phyloP scores from a whole-genome alignment of 495 filamentous ascomycete species.

The Hypomontagnella submonticulosa region DNA sequence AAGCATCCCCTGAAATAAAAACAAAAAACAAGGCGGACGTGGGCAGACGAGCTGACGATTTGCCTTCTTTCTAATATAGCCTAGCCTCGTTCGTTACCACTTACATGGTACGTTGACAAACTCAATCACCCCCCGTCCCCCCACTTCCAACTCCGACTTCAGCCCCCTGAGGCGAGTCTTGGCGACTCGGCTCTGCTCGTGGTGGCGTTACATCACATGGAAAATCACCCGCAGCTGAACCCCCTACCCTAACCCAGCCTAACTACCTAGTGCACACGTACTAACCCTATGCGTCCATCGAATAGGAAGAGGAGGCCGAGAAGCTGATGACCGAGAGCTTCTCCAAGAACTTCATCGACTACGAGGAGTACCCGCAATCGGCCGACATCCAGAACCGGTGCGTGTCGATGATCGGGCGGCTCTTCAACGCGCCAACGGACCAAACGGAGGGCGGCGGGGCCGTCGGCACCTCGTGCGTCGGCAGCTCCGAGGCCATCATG shows the following conservation, averaged over 20 bases:
- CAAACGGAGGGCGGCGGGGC: conserved; percentile 62
- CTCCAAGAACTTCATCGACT: conserved; percentile 94
- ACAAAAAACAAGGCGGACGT: conserved; percentile 27
- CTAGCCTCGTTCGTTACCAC: conserved; percentile 86
- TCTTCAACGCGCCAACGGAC: conserved; percentile 75
- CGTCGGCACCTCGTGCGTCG: conserved; percentile 87
- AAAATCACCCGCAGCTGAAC: conserved; percentile 8
- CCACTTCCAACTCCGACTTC: neutral
- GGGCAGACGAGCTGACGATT: conserved; percentile 36
- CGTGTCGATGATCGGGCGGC: conserved; percentile 90
- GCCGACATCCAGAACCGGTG: conserved; percentile 94
- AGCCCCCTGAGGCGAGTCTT: conserved; percentile 7
- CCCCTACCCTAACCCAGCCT: too few relatives aligned
- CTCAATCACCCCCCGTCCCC: too few relatives aligned
- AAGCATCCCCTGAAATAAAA: conserved; percentile 16
- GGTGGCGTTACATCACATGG: conserved; percentile 32
- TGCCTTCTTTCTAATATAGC: conserved; percentile 49
- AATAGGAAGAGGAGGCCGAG: conserved; percentile 88
- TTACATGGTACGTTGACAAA: conserved; percentile 72
- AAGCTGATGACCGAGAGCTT: conserved; percentile 89
- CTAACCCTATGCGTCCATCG: neutral
- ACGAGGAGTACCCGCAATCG: conserved; percentile 89
- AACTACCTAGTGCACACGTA: too few relatives aligned
- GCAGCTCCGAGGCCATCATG: conserved; percentile 91
- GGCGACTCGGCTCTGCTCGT: conserved; percentile 7